phyloP scores from a whole-genome alignment of 306 rosid genomes.

The Citrullus amarus region DNA sequence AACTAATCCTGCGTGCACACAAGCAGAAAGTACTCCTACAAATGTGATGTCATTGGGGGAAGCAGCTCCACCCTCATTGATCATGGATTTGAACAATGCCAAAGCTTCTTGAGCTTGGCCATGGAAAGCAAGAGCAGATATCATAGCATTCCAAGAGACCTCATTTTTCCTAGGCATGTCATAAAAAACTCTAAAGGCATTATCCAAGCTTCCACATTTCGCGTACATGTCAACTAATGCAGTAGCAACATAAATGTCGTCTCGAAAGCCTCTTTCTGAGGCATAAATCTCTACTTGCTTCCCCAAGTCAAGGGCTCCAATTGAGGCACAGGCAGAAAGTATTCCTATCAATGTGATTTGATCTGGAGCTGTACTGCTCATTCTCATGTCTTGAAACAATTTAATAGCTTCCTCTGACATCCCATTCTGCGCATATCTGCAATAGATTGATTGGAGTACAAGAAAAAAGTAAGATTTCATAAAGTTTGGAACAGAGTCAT shows the following conservation, averaged over 20 bases:
- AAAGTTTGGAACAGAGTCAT: not conserved
- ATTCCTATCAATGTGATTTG: slow-evolving; percentile 60
- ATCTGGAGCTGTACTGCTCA: slow-evolving; percentile 37
- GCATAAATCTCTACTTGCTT: slow-evolving; percentile 56
- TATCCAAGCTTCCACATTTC: slow-evolving; percentile 76
- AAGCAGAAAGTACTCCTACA: slow-evolving; percentile 83
- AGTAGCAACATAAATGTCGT: slow-evolving; percentile 58
- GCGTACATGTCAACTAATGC: slow-evolving; percentile 91
- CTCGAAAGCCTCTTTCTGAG: slow-evolving; percentile 43
- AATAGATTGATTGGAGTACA: not conserved
- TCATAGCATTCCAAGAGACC: slow-evolving; percentile 94
- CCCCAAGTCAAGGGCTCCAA: slow-evolving; percentile 77
- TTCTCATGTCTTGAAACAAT: slow-evolving; percentile 56
- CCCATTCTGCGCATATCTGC: slow-evolving; percentile 89
- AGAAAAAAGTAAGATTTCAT: not conserved
- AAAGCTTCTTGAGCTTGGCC: slow-evolving; percentile 72
- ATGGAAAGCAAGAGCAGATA: slow-evolving; percentile 89
- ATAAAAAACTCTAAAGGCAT: slow-evolving; percentile 57
- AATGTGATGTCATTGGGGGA: slow-evolving; percentile 77
- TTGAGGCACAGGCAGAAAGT: slow-evolving; percentile 65
- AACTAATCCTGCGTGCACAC: slow-evolving; percentile 79
- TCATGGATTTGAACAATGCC: slow-evolving; percentile 53
- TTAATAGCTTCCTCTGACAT: slow-evolving; percentile 69
- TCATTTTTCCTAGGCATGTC: slow-evolving; percentile 70
- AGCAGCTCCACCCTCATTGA: slow-evolving; percentile 40